Evolutionary conservation across 345 rosid species (phyloP).

Genomic region (Toxicodendron radicans): DNA sequence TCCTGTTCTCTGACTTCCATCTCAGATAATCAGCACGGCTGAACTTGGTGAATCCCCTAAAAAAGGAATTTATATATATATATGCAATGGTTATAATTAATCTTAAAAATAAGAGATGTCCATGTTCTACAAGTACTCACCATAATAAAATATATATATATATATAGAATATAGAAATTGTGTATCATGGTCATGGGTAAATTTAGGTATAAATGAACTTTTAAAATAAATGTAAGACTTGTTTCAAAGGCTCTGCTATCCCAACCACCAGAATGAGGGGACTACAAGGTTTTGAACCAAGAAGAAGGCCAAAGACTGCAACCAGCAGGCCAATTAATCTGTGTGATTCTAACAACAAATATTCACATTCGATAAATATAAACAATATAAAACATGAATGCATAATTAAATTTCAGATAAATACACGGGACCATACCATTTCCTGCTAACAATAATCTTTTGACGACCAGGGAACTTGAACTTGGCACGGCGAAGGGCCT

Average conservation of each 20-base stretch:
- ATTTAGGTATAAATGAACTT: too few relatives aligned
- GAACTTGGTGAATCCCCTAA: slow-evolving; percentile 61
- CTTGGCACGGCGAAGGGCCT: slow-evolving; percentile 61
- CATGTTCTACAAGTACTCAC: not conserved
- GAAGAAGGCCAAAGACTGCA: not conserved
- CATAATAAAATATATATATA: too few relatives aligned
- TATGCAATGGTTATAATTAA: not conserved
- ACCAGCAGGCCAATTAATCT: not conserved
- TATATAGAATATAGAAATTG: too few relatives aligned
- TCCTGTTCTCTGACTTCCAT: slow-evolving; percentile 47
- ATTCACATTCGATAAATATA: not conserved
- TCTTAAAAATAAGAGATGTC: not conserved
- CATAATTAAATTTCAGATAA: not conserved
- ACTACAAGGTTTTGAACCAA: not conserved
- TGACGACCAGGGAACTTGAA: slow-evolving; percentile 66
- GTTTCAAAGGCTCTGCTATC: not conserved
- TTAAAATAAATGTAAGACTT: not conserved
- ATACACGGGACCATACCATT: slow-evolving; percentile 37
- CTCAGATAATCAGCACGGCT: slow-evolving; percentile 48
- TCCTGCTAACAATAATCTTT: slow-evolving; percentile 64
- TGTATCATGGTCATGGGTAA: too few relatives aligned
- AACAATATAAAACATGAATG: too few relatives aligned
- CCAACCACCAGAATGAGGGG: not conserved
- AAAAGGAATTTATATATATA: not conserved
- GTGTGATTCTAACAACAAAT: not conserved